Base-by-base conservation (phyloP, 2,329 filamentous ascomycete species). In the Colletotrichum limetticola region DNA sequence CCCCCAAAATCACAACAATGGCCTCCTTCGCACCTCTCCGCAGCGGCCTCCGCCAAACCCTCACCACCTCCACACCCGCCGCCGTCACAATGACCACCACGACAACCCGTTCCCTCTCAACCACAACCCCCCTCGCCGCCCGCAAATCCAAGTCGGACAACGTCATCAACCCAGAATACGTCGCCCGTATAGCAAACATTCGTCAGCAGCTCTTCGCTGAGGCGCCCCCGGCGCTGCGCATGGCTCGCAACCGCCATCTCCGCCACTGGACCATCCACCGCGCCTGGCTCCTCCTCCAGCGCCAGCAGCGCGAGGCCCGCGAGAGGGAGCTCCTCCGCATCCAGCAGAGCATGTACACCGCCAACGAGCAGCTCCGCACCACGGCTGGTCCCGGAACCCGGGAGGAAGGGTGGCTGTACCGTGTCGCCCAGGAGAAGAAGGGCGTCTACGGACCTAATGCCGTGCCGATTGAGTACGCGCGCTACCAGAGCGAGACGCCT, bases 181-280 rank as follows among this genome's bases (percentile, higher is more conserved):
- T 82, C 77, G 75, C 77, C n/a, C 84, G 85, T 75, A 83, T 88
- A 77, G 75, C 80, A 62, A 85, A 84, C 71, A 82, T 88, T 71
- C 84, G 83, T 71, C 78, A 83, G 64, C 86, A 87, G 74, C 86
- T 87, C 81, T 86, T 87, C 76, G 85, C 86, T 35, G 81, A 80
- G n/a, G 85, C 86, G 1, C 89, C 88, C 5, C 85, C 89, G 0
- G 95, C 97, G 1, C 90, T 99, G 76, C 93, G 95, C 78, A 95
- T 98, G 89, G 95, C 91, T 53, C 95, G 96, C 78, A 93, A 93
- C 83, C 92, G 97, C 69, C 90, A 91, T 83, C 91, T 99, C 76
- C 94, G 97, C 59, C 97, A 99, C 88, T 99, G 97, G 97, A 98
- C 97, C 64, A 98, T 99, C 83, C 95, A 98, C 87, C 95, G 97